Base-by-base conservation (phyloP, 176 grass and related monocot species). In the Chloris gayana region DNA sequence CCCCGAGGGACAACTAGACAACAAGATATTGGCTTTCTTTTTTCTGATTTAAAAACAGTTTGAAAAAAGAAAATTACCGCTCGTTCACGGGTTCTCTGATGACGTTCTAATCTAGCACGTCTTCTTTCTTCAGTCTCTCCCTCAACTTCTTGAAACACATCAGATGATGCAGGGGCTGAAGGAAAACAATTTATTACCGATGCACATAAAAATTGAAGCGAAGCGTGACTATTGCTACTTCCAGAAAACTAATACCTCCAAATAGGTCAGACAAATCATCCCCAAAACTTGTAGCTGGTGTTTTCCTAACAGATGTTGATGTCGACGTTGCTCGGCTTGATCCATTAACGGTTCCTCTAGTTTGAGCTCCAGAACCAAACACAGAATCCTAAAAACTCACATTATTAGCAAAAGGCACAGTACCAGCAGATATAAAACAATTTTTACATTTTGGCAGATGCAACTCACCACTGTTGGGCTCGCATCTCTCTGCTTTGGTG, bases 121-220 rank as follows among this genome's bases (percentile, higher is more conserved):
- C 96, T 93, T 89, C 96, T 99, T 85, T 99, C 96, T 82, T 88
- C 86, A 82, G 72, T 91, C 69, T 99, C 96, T 15, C 96, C 96
- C 31, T 93, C 90, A 69, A 95, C 85, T 77, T 99, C 96, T 95
- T 93, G 92, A 82, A 95, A 93, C 79, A 84, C 82, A 49, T 88
- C 96, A 70, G 92, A 92, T 66, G 95, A 93, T 77, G 90, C 76
- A 69, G 92, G 86, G 17, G 86, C 96, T 99, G 76, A 60, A 81
- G 71, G 42, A 44, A 70, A 30, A 21, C 33, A 83, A 66, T 33
- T 15, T 75, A 59, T 66, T 71, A 63, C 34, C 67, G 15, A 47
- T 21, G 25, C 21, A 72, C 6, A 13, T 51, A 62, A 53, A 82
- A 30, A 46, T 79, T 62, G 9, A 30, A 82, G 53, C 54, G 25